Conservation (phyloP, 495 filamentous ascomycete species). For the Amphirosellinia nigrospora region DNA sequence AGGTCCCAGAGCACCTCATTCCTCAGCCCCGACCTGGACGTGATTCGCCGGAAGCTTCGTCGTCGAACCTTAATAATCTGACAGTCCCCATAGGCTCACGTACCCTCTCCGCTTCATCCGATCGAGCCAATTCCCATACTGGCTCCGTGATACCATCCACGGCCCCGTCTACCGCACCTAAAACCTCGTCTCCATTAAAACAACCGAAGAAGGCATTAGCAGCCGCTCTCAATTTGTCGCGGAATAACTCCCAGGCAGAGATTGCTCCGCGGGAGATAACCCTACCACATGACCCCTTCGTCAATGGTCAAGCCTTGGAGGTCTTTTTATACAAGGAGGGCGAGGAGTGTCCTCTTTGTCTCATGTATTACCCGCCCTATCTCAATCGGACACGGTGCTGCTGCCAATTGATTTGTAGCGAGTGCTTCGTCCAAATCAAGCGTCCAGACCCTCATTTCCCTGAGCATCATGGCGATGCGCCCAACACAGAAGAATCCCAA, state of each 20-base stretch:
- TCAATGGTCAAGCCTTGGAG: conserved; percentile 91
- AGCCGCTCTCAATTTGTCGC: conserved; percentile 72
- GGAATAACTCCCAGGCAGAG: conserved; percentile 71
- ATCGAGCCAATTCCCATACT: conserved; percentile 58
- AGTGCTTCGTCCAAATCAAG: conserved; percentile 99
- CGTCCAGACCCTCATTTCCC: conserved; percentile 94
- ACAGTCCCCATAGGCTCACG: conserved; percentile 78
- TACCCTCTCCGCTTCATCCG: conserved; percentile 77
- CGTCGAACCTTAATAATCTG: conserved; percentile 63
- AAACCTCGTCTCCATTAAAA: conserved; percentile 56
- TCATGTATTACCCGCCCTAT: conserved; percentile 93
- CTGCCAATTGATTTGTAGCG: conserved; percentile 95
- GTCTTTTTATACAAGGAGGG: conserved; percentile 92
- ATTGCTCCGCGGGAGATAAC: conserved; percentile 74
- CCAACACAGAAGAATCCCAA: conserved; percentile 49
- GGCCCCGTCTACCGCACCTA: conserved; percentile 48
- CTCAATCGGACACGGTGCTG: conserved; percentile 96
- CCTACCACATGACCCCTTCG: conserved; percentile 80
- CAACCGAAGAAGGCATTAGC: conserved; percentile 86
- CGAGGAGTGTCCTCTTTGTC: conserved; percentile 93
- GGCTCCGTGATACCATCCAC: conserved; percentile 63
- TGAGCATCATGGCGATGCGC: conserved; percentile 73
- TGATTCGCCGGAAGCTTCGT: conserved; percentile 40
- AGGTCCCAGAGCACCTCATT: conserved; percentile 74
- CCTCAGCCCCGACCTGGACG: conserved; percentile 46